phyloP scores from a whole-genome alignment of 352 stramenopile species.

The Pythium monospermum region DNA sequence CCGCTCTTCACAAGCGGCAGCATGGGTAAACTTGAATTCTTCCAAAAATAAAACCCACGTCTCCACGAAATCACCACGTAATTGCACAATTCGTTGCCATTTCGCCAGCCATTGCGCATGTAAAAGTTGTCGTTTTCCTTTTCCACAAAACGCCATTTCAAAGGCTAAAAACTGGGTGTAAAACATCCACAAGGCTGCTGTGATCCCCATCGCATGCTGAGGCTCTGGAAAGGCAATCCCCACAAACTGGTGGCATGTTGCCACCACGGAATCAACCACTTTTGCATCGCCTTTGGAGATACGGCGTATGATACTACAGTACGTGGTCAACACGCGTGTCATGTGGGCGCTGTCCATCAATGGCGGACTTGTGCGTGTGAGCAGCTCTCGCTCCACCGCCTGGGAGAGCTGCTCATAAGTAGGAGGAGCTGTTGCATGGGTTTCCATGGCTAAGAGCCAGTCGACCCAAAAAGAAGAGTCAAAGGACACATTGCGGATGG shows the following conservation, averaged over 20 bases:
- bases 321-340: slow-evolving; percentile 37
- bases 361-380: slow-evolving; percentile 27
- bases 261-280: slow-evolving; percentile 29
- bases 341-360: slow-evolving; percentile 56
- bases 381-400: slow-evolving; percentile 26
- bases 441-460: slow-evolving; percentile 50
- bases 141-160: slow-evolving; percentile 2
- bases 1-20: neutral
- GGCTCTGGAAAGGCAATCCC: slow-evolving; percentile 31
- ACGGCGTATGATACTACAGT: slow-evolving; percentile 14
- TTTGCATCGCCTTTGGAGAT: slow-evolving; percentile 14
- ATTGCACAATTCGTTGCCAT: slow-evolving; percentile 29
- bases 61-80: slow-evolving; percentile 24
- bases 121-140: neutral
- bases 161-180: slow-evolving; percentile 40
- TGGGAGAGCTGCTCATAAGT: slow-evolving; percentile 17
- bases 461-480: slow-evolving; percentile 57
- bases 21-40: slow-evolving; percentile 21
- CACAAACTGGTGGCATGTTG: slow-evolving; percentile 30
- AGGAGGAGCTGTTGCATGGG: too few species aligned
- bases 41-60: slow-evolving; percentile 48
- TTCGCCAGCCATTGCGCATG: slow-evolving; percentile 12
- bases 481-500: slow-evolving; percentile 63
- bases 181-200: slow-evolving; percentile 42
- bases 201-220: slow-evolving; percentile 16